These are phyloP conservation scores for Chytriomyces sp. DNA, from an alignment of 192 early-diverging fungal species.

Conservation along the genomic window DNA sequence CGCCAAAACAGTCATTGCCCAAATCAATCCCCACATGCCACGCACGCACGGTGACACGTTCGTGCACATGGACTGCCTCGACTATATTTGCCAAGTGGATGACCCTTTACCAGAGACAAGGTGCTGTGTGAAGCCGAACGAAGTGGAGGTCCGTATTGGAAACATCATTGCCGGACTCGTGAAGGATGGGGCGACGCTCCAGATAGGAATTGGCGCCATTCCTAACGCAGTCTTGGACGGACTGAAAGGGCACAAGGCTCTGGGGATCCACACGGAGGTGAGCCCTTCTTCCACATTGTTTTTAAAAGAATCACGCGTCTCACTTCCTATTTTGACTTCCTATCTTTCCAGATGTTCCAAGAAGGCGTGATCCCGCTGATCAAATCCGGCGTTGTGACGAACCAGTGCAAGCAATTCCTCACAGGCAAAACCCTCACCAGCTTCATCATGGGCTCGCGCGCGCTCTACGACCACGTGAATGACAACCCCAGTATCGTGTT, in stretches of 20 bases:
- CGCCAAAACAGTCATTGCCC: conserved; percentile 47
- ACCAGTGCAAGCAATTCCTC: conserved; percentile 42
- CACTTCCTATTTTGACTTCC: not conserved
- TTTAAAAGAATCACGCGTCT: not conserved
- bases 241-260: conserved; percentile 46
- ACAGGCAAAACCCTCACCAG: conserved; percentile 43
- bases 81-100: conserved; percentile 48
- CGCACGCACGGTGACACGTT: conserved; percentile 45
- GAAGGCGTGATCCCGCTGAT: conserved; percentile 54
- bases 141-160: conserved; percentile 50
- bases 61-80: conserved; percentile 47
- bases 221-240: conserved; percentile 54
- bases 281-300: not conserved
- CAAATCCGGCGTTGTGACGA: conserved; percentile 48
- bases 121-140: not conserved
- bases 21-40: conserved; percentile 51
- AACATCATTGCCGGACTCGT: conserved; percentile 46
- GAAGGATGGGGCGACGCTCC: conserved; percentile 50
- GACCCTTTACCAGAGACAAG: conserved; percentile 36
- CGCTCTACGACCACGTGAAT: conserved; percentile 52
- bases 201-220: conserved; percentile 57
- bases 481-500: conserved; percentile 50
- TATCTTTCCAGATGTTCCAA: conserved; percentile 47
- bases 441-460: conserved; percentile 40
- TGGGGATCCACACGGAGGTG: conserved; percentile 57